Conservation (phyloP, 2,329 filamentous ascomycete species). For the Claviceps capensis region DNA sequence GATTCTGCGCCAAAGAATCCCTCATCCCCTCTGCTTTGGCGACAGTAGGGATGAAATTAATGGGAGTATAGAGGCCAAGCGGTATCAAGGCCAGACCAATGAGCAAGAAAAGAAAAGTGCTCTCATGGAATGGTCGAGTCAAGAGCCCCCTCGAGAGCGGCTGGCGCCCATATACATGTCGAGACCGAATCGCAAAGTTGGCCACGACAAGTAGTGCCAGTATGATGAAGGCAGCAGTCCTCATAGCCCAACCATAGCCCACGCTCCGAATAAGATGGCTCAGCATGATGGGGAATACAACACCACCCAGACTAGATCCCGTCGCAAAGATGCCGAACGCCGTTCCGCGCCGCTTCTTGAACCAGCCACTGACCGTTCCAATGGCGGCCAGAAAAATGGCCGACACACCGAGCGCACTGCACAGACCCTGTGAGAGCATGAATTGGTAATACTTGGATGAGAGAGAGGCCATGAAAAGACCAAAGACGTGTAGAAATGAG, state of each 20-base stretch:
- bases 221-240: conserved; percentile 24
- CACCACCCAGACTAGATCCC: conserved; percentile 23
- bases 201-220: conserved; percentile 19
- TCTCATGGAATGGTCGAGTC: conserved; percentile 13
- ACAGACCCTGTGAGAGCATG: conserved; percentile 23
- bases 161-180: conserved; percentile 2
- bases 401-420: conserved; percentile 21
- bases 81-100: conserved; percentile 15
- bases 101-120: conserved; percentile 13
- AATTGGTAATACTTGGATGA: conserved; percentile 6
- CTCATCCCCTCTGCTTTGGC: conserved; percentile 9
- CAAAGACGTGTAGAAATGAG: conserved; percentile 42
- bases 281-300: conserved; percentile 28
- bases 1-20: conserved; percentile 9
- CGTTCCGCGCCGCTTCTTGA: conserved; percentile 18
- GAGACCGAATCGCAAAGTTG: conserved; percentile 20
- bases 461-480: conserved; percentile 20
- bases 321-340: conserved; percentile 23
- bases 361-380: conserved; percentile 20
- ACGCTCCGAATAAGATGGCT: conserved; percentile 19
- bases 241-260: conserved; percentile 27
- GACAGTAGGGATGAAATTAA: conserved; percentile 13
- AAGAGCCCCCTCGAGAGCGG: conserved; percentile 1
- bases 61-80: conserved; percentile 18
- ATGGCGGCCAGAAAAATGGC: conserved; percentile 22